A percentile compares a stretch with the other conserved stretches of the same genome.
phyloP scores from a whole-genome alignment of 208 protist genomes.

The Tritrichomonas foetus region DNA sequence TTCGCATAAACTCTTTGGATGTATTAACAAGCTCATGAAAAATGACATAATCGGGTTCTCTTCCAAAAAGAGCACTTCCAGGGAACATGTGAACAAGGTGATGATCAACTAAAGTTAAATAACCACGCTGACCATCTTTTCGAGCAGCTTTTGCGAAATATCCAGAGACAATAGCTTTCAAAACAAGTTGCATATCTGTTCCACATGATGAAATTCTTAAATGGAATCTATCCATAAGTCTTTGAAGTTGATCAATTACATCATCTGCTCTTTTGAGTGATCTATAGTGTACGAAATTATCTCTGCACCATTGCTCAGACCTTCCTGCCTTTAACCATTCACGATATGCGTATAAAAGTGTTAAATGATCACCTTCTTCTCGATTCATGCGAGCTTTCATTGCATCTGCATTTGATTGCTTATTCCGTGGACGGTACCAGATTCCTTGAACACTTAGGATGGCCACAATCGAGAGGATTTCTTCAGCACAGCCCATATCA shows the following conservation, averaged over 20 bases:
- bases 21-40: slow-evolving; percentile 63
- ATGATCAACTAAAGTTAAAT: slow-evolving; percentile 68
- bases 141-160: slow-evolving; percentile 93
- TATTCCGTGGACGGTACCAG: slow-evolving; percentile 71
- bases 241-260: slow-evolving; percentile 84
- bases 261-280: slow-evolving; percentile 84
- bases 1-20: slow-evolving; percentile 65
- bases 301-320: slow-evolving; percentile 83
- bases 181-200: slow-evolving; percentile 79
- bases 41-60: slow-evolving; percentile 59
- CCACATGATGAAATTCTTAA: slow-evolving; percentile 73
- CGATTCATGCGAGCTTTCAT: slow-evolving; percentile 87
- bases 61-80: slow-evolving; percentile 59
- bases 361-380: slow-evolving; percentile 89
- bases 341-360: slow-evolving; percentile 83
- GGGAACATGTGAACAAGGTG: slow-evolving; percentile 61
- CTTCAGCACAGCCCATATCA: slow-evolving; percentile 78
- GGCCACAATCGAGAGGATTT: slow-evolving; percentile 82
- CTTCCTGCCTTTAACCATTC: slow-evolving; percentile 71
- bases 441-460: slow-evolving; percentile 80
- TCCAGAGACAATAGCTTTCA: slow-evolving; percentile 83
- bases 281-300: slow-evolving; percentile 92
- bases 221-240: slow-evolving; percentile 84
- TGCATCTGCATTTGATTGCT: slow-evolving; percentile 80
- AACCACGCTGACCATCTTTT: slow-evolving; percentile 73